phyloP scores from a whole-genome alignment of 345 rosid species.

The Heritiera fomes region DNA sequence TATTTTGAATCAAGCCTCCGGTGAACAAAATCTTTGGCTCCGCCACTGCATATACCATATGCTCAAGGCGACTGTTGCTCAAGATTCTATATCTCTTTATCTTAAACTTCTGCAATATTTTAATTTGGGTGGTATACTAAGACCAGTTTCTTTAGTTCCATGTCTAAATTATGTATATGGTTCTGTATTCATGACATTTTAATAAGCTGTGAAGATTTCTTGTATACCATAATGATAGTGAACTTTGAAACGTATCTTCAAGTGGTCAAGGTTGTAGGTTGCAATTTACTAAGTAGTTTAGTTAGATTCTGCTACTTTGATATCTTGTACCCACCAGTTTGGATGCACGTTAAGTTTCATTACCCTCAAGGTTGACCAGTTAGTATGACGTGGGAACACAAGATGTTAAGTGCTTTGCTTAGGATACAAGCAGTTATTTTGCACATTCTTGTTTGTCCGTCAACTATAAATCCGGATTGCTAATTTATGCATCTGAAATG shows the following conservation, averaged over 20 bases:
- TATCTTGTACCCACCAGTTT: not conserved
- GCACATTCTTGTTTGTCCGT: not conserved
- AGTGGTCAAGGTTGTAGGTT: not conserved
- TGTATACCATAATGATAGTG: not conserved
- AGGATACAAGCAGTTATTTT: not conserved
- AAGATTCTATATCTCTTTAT: not conserved
- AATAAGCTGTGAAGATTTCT: not conserved
- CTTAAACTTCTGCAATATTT: not conserved
- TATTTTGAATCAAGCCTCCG: too few relatives aligned
- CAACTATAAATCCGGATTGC: not conserved
- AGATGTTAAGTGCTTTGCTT: not conserved
- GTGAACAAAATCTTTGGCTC: too few relatives aligned
- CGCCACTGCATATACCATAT: slow-evolving; percentile 37
- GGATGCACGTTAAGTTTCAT: not conserved
- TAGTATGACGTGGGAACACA: not conserved
- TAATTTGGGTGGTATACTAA: slow-evolving; percentile 1
- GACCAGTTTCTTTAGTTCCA: not conserved
- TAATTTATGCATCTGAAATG: not conserved
- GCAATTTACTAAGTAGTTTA: not conserved
- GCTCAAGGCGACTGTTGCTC: not conserved
- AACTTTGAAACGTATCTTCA: not conserved
- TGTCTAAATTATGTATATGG: not conserved
- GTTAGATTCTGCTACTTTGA: not conserved
- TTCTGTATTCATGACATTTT: not conserved
- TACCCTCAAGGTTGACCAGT: not conserved